A percentile compares a stretch with the other conserved stretches of the same genome.
Evolutionary conservation across 2,329 filamentous ascomycete species (phyloP).

Genomic region (Fusarium lyarnte): DNA sequence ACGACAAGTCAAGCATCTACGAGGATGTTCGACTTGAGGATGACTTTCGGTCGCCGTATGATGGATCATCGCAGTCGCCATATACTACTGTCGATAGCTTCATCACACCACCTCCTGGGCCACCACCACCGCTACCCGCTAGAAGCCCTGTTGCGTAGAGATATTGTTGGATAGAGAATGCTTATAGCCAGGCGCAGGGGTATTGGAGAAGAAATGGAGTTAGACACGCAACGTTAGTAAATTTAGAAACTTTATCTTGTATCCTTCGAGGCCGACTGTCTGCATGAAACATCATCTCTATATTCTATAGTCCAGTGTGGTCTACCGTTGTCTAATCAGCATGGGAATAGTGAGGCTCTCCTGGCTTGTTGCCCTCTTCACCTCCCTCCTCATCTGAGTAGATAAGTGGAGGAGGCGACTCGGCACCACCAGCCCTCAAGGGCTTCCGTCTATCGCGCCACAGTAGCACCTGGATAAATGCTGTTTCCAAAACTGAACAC

Average conservation of each 20-base stretch:
- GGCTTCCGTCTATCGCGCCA: background rate
- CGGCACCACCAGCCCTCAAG: background rate
- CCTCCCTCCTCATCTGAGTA: background rate
- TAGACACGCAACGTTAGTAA: background rate
- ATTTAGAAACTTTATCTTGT: background rate
- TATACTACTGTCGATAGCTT: background rate
- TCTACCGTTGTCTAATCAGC: background rate
- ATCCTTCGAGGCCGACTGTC: background rate
- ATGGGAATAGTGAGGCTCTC: background rate
- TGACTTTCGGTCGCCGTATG: background rate
- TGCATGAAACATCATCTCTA: background rate
- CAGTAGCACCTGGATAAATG: background rate
- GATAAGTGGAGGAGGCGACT: background rate
- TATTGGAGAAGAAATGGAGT: background rate
- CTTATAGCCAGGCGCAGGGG: background rate
- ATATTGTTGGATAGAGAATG: background rate
- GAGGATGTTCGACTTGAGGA: constrained; percentile 19
- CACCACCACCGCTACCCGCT: constrained; percentile 20
- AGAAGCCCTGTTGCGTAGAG: background rate
- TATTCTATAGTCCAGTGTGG: background rate
- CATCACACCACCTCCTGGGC: constrained; percentile 1
- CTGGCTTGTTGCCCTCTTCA: background rate
- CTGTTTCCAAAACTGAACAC: background rate
- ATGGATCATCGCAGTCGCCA: background rate
- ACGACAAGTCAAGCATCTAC: constrained; percentile 21